Conservation (phyloP, 331 rosid genomes). For the Arachis monticola region DNA sequence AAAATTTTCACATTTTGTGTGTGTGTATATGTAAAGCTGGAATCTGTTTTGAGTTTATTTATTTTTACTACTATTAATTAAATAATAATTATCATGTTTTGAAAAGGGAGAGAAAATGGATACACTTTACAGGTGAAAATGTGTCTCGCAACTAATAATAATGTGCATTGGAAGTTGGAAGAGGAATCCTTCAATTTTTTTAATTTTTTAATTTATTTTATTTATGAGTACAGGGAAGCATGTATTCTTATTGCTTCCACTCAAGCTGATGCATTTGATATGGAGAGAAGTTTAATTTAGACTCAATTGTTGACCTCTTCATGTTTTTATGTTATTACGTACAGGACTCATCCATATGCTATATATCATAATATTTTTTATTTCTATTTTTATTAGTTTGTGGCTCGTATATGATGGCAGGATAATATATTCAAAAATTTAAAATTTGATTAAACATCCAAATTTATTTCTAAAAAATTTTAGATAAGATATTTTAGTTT, state of each 20-base stretch:
- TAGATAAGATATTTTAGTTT: too few relatives aligned
- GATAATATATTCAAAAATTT: too few relatives aligned
- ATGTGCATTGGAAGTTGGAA: constrained; percentile 26
- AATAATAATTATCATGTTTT: neutral
- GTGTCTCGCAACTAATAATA: constrained; percentile 3
- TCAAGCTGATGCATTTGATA: neutral
- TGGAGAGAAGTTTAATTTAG: neutral
- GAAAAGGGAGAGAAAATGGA: constrained; percentile 37
- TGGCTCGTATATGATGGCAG: too few relatives aligned
- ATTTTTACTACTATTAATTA: neutral
- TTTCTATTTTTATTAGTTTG: too few relatives aligned
- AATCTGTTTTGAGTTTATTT: constrained; percentile 20
- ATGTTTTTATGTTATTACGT: too few relatives aligned
- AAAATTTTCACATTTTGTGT: constrained; percentile 10
- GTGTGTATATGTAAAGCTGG: constrained; percentile 12
- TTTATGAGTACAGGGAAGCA: constrained; percentile 30
- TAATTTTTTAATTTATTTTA: too few relatives aligned
- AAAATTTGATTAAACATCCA: too few relatives aligned
- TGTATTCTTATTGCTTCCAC: neutral
- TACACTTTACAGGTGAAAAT: constrained; percentile 47
- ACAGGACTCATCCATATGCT: too few relatives aligned
- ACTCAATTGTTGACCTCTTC: neutral
- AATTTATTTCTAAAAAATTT: too few relatives aligned
- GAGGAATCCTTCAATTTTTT: neutral
- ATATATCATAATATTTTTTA: too few relatives aligned